phyloP scores from a whole-genome alignment of 1,139 yeast species.

The Meyerozyma carpophila region DNA sequence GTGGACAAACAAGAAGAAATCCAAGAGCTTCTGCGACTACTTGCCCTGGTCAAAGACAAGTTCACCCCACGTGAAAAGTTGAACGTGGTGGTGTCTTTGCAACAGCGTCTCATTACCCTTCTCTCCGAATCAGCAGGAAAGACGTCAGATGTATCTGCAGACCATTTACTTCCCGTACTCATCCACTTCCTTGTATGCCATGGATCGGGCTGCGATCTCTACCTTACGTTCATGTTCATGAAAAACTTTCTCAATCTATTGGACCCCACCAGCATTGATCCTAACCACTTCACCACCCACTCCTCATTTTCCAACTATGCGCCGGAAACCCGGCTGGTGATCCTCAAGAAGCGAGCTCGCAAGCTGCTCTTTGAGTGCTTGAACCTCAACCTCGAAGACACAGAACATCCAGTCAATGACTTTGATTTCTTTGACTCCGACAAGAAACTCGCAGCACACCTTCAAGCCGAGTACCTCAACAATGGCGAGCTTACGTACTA shows the following conservation, averaged over 20 bases:
- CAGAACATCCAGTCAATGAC: slow-evolving; percentile 6
- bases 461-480: slow-evolving; percentile 27
- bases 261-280: slow-evolving; percentile 27
- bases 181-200: slow-evolving; percentile 31
- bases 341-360: slow-evolving; percentile 2
- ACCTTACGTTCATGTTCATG: slow-evolving; percentile 34
- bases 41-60: slow-evolving; percentile 7
- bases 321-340: slow-evolving; percentile 7
- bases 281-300: slow-evolving; percentile 10
- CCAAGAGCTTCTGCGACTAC: slow-evolving; percentile 1
- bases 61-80: slow-evolving; percentile 34
- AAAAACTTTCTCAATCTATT: slow-evolving; percentile 31
- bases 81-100: slow-evolving; percentile 24
- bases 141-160: slow-evolving; percentile 28
- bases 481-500: slow-evolving; percentile 37
- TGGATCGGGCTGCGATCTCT: slow-evolving; percentile 21
- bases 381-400: slow-evolving; percentile 20
- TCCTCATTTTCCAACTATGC: slow-evolving; percentile 16
- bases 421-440: slow-evolving; percentile 26
- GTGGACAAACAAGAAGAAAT: not conserved
- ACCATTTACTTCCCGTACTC: slow-evolving; percentile 34
- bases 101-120: slow-evolving; percentile 24
- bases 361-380: slow-evolving; percentile 24
- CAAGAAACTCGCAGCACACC: slow-evolving; percentile 22
- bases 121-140: slow-evolving; percentile 18